Base-by-base conservation (phyloP, 2,329 filamentous ascomycete genomes). In the Aspergillus sp. region DNA sequence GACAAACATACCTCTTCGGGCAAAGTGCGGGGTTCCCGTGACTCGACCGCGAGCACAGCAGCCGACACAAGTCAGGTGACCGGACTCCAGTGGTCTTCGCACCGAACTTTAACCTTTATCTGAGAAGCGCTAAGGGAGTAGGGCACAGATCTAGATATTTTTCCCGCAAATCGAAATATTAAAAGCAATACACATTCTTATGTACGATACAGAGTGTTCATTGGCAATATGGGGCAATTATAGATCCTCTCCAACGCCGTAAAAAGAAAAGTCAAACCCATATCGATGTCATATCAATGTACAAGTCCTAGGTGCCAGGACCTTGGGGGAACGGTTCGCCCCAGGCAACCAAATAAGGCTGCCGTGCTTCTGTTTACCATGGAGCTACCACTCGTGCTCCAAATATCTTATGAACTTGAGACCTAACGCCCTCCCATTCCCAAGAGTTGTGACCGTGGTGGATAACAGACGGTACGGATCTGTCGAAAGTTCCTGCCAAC, bases 1-100 rank as follows among this genome's bases (percentile, higher is more conserved):
- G 66, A 64, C 71, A 74, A 74, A 74, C 70, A 56, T 64, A 19
- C 70, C 63, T 4, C 9, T 62, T 70, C 49, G 43, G 64, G 66
- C 11, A 47, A 63, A 59, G 67, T 66, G 66, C 64, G 62, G 65
- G 62, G 62, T 60, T 65, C 70, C 63, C 65, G 69, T 73, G 70
- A 73, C 64, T 31, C 14, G 17, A 8, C 4, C 44, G 41, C 58
- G 66, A 72, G 64, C 68, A 71, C 68, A 68, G 68, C 68, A 71
- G 55, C 49, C 23, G 47, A 46, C 21, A 31, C 27, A 27, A 39
- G 59, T 51, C 53, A 65, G 64, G 68, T 58, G 60, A 56, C 50
- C 44, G 56, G 49, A 40, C 39, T 31, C 4, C 23, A n/a, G 25
- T 23, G 21, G 23, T 43, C 39, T 37, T 25, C 46, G 37, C 45